These are phyloP conservation scores for Chytriomyces confervae DNA, from an alignment of 192 early-diverging fungal genomes.

Conservation along the genomic window DNA sequence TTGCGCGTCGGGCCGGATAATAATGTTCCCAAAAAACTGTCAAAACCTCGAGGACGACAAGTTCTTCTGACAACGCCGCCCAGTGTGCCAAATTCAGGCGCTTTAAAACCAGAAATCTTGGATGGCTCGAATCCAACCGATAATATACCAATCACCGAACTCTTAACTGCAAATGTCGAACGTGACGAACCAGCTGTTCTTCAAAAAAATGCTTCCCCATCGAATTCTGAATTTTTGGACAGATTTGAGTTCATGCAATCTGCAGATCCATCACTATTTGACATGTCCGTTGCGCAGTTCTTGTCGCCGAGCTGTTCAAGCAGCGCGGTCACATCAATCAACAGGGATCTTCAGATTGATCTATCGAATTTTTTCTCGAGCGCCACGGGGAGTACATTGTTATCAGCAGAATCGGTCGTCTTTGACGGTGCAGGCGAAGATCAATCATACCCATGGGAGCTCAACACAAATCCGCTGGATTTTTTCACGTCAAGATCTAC, in stretches of 20 bases:
- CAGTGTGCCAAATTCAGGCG: not conserved
- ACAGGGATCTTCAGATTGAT: not conserved
- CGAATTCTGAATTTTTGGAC: not conserved
- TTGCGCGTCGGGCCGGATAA: not conserved
- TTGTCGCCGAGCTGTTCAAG: not conserved
- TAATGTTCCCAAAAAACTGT: not conserved
- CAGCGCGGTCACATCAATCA: not conserved
- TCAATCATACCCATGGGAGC: too few species aligned
- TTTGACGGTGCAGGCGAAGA: too few species aligned
- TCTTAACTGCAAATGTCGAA: not conserved
- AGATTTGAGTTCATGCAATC: not conserved
- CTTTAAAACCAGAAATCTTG: not conserved
- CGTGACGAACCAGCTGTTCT: not conserved
- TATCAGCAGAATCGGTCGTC: too few species aligned
- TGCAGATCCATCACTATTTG: not conserved
- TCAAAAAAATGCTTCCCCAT: not conserved
- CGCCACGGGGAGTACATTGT: not conserved
- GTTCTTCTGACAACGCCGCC: not conserved
- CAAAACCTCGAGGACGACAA: not conserved
- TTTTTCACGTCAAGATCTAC: too few species aligned
- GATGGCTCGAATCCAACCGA: not conserved
- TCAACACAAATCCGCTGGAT: too few species aligned
- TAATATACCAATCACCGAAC: not conserved
- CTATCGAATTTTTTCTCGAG: not conserved
- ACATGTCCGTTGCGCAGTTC: not conserved